Conservation (phyloP, 768 basidiomycete species). For the Cystofilobasidium ferigula region DNA sequence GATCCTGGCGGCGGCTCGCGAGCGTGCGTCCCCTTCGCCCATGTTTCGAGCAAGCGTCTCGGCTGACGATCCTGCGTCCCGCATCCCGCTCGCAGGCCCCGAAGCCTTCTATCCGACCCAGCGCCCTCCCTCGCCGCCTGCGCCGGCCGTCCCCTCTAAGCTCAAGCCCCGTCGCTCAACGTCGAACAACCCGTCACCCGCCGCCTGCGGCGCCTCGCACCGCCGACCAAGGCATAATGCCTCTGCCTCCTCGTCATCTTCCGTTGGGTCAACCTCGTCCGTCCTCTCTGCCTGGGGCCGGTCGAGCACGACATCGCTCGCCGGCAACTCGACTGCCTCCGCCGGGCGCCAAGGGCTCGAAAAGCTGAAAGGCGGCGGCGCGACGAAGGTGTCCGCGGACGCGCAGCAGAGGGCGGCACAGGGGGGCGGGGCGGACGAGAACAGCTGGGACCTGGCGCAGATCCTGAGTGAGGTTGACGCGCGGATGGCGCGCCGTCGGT, state of each 20-base stretch:
- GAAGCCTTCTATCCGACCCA: not conserved
- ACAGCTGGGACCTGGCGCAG: conserved; percentile 13
- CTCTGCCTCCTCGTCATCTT: not conserved
- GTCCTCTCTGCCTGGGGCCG: no score
- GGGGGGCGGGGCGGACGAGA: not conserved
- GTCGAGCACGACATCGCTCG: no score
- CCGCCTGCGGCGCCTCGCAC: not conserved
- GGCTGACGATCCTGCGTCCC: no score
- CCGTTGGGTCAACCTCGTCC: no score
- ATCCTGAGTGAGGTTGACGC: conserved; percentile 11
- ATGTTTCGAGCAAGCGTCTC: not conserved
- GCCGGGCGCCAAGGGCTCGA: no score
- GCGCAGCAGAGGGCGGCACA: not conserved
- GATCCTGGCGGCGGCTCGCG: conserved; percentile 17
- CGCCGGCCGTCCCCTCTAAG: not conserved
- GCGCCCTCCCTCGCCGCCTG: not conserved
- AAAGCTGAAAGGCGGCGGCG: no score
- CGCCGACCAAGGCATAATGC: not conserved
- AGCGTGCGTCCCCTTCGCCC: not conserved
- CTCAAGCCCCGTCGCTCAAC: not conserved
- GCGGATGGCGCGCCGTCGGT: not conserved
- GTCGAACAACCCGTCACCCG: not conserved
- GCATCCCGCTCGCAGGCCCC: not conserved
- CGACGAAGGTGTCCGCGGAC: not conserved
- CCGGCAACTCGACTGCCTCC: no score